Conservation (phyloP, 495 filamentous ascomycete genomes). For the Penicillium canescens region DNA sequence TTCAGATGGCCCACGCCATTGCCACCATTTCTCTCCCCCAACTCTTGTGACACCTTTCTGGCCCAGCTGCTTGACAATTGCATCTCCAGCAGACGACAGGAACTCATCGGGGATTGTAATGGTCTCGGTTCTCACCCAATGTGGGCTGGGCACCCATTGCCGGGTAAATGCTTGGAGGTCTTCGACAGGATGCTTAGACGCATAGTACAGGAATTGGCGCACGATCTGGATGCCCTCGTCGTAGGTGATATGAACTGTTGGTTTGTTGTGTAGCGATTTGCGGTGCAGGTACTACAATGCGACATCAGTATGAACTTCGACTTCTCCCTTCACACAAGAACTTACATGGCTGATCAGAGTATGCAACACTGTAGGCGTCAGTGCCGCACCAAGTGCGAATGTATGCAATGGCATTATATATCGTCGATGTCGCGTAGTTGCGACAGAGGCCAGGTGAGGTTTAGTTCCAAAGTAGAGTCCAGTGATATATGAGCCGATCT, state of each 20-base stretch:
- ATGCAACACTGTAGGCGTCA: conserved; percentile 76
- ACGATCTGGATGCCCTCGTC: conserved; percentile 90
- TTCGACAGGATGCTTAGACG: conserved; percentile 86
- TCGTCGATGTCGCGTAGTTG: background rate
- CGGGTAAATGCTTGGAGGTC: conserved; percentile 87
- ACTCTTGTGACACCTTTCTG: conserved; percentile 68
- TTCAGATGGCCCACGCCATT: conserved; percentile 70
- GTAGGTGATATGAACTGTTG: conserved; percentile 86
- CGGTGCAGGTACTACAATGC: conserved; percentile 73
- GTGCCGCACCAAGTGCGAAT: conserved; percentile 66
- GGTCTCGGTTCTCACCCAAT: conserved; percentile 80
- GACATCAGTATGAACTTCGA: conserved; percentile 10
- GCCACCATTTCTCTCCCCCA: conserved; percentile 90
- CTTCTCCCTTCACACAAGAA: conserved; percentile 5
- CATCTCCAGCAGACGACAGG: conserved; percentile 59
- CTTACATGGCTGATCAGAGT: conserved; percentile 77
- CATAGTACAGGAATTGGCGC: conserved; percentile 77
- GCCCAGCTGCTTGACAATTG: conserved; percentile 70
- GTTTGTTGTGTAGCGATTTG: conserved; percentile 70
- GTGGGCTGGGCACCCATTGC: conserved; percentile 87
- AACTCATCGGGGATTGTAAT: conserved; percentile 64
- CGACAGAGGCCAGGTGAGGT: no score
- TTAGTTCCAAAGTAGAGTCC: no score
- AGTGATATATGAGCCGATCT: no score
- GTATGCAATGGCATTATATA: conserved; percentile 69